These are phyloP conservation scores for Biscogniauxia marginata DNA, from an alignment of 2,329 filamentous ascomycete species.

Conservation along the genomic window DNA sequence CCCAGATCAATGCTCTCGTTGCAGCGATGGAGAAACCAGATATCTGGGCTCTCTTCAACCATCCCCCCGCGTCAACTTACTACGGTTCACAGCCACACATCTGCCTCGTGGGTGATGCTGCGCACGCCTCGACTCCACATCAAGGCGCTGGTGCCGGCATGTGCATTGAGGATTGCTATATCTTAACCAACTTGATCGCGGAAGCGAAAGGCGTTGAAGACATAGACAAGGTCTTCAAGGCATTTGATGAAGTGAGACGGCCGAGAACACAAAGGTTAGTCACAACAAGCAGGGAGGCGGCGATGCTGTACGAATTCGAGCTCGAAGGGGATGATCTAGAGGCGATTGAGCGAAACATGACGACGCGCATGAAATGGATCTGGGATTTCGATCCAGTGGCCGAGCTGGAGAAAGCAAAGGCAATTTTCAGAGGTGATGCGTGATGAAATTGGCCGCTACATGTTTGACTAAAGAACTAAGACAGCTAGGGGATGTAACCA, in stretches of 20 bases:
- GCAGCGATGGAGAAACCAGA: conserved; percentile 39
- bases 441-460: neutral
- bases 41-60: conserved; percentile 45
- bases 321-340: conserved; percentile 35
- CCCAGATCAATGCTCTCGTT: conserved; percentile 18
- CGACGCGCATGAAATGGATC: conserved; percentile 35
- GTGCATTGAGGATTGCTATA: conserved; percentile 51
- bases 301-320: conserved; percentile 44
- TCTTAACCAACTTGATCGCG: conserved; percentile 43
- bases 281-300: conserved; percentile 46
- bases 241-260: conserved; percentile 49
- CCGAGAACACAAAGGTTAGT: conserved; percentile 50
- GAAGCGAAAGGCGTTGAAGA: conserved; percentile 34
- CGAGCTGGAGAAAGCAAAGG: conserved; percentile 37
- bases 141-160: conserved; percentile 59
- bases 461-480: neutral
- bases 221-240: conserved; percentile 46
- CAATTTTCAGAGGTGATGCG: conserved; percentile 28
- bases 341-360: conserved; percentile 35
- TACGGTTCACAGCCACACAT: conserved; percentile 36
- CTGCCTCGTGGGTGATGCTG: conserved; percentile 59
- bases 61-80: conserved; percentile 42
- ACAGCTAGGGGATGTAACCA: neutral
- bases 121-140: conserved; percentile 60
- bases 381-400: conserved; percentile 35